Evolutionary conservation across 768 basidiomycete species (phyloP).

Genomic region (Amylocystis lapponica): DNA sequence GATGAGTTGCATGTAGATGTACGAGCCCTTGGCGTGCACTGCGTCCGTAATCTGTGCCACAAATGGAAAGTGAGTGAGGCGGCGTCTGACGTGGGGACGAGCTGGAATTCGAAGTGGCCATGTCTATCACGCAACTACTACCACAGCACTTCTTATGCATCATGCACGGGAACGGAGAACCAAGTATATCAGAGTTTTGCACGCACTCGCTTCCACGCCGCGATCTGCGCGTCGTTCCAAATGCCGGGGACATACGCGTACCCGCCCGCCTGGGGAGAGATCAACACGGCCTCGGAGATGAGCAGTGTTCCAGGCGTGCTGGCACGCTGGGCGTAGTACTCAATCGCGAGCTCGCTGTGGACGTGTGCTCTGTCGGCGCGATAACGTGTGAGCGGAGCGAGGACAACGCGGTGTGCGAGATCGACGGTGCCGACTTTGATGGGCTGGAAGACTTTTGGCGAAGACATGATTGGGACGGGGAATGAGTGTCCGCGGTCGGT

Average conservation of each 20-base stretch:
- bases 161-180: neutral
- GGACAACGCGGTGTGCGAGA: conserved; percentile 42
- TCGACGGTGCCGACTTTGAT: conserved; percentile 34
- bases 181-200: no score
- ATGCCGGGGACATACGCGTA: conserved; percentile 49
- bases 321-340: conserved; percentile 43
- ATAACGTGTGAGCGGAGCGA: conserved; percentile 44
- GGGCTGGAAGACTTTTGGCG: conserved; percentile 35
- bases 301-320: conserved; percentile 43
- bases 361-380: conserved; percentile 30
- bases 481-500: no score
- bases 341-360: conserved; percentile 29
- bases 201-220: conserved; percentile 9
- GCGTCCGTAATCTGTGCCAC: conserved; percentile 49
- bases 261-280: conserved; percentile 43
- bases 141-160: no score
- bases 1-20: conserved; percentile 54
- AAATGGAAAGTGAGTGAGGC: no score
- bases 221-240: conserved; percentile 49
- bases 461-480: conserved; percentile 1
- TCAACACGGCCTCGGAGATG: conserved; percentile 49
- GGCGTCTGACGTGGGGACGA: no score
- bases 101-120: no score
- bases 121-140: no score
- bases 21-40: conserved; percentile 48